Evolutionary conservation across 169 alveolate species (phyloP).

Genomic region (Theileria parva): DNA sequence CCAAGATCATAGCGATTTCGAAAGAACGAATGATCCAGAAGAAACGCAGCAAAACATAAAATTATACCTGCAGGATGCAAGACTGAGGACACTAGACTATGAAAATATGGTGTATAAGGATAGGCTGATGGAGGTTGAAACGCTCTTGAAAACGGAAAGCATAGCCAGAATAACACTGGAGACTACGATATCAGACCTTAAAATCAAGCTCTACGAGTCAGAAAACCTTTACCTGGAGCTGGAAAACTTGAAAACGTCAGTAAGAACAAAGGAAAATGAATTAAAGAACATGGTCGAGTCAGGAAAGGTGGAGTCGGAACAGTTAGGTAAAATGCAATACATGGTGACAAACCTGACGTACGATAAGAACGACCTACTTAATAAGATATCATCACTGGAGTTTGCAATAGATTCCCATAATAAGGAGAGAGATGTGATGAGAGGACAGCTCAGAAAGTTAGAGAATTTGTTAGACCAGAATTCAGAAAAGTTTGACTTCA

Average conservation of each 20-base stretch:
- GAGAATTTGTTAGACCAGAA: constrained; percentile 30
- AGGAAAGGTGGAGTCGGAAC: constrained; percentile 36
- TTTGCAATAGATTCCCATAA: constrained; percentile 22
- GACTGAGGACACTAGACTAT: constrained; percentile 13
- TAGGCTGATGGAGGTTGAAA: constrained; percentile 18
- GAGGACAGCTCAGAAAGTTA: constrained; percentile 48
- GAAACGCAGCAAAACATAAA: constrained; percentile 3
- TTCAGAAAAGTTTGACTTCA: constrained; percentile 26
- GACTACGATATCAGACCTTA: constrained; percentile 23
- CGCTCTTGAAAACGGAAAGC: constrained; percentile 10
- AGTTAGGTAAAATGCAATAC: constrained; percentile 41
- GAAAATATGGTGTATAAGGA: constrained; percentile 49
- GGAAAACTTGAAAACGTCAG: constrained; percentile 16
- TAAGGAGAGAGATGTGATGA: constrained; percentile 36
- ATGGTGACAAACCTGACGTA: constrained; percentile 52
- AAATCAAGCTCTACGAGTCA: constrained; percentile 38
- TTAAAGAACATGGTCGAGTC: constrained; percentile 32
- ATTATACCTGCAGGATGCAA: not conserved
- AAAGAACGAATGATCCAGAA: not conserved
- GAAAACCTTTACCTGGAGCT: constrained; percentile 50
- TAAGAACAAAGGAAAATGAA: constrained; percentile 34
- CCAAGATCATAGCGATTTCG: constrained; percentile 8
- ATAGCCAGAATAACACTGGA: constrained; percentile 40
- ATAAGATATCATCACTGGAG: constrained; percentile 36
- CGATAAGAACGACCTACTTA: constrained; percentile 34